Conservation (phyloP, 306 rosid species). For the Carpinus viminea region DNA sequence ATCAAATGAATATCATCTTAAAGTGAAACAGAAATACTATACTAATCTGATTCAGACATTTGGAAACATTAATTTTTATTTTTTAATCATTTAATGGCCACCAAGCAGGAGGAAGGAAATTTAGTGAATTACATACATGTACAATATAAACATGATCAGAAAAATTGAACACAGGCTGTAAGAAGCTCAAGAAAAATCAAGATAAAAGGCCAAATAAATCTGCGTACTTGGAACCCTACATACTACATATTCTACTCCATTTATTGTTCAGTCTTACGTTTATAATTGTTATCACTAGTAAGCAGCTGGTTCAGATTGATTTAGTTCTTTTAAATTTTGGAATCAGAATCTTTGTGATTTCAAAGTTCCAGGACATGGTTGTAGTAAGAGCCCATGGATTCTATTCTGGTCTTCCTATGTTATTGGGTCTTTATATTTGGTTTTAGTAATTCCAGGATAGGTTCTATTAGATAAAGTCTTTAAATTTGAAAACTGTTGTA, state of each 20-base stretch:
- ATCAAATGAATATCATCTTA: constrained; percentile 2
- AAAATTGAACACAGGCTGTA: neutral
- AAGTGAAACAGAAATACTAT: neutral
- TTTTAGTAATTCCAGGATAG: neutral
- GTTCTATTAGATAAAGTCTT: neutral
- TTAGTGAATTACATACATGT: neutral
- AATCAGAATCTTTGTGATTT: neutral
- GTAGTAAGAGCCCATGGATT: neutral
- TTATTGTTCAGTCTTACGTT: neutral
- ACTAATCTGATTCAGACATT: neutral
- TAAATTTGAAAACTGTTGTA: neutral
- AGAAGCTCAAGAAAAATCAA: neutral
- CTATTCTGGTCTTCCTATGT: neutral
- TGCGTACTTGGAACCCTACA: neutral
- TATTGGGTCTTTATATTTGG: neutral
- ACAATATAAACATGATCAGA: neutral
- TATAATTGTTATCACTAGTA: neutral
- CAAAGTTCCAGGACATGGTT: neutral
- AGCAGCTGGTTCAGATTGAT: neutral
- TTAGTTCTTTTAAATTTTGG: neutral
- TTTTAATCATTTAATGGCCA: neutral
- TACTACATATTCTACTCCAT: neutral
- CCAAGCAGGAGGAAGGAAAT: neutral
- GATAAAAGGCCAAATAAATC: neutral
- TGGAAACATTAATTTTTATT: neutral